Evolutionary conservation across 257 asterid species (phyloP).

Genomic region (Leonotis leonurus): DNA sequence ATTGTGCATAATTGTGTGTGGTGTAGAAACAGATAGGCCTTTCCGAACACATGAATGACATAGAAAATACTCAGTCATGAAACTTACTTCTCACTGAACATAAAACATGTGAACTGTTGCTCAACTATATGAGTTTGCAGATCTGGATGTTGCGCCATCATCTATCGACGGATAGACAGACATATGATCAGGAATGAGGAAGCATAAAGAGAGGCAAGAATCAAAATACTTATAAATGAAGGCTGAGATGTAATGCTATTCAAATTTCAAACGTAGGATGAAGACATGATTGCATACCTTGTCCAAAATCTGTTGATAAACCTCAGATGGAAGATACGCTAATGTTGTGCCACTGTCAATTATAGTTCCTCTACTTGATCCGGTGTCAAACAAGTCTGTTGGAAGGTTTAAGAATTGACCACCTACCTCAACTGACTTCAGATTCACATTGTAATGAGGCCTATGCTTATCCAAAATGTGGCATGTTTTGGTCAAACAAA

Average conservation of each 20-base stretch:
- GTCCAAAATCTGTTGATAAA: slow-evolving; percentile 44
- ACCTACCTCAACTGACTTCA: slow-evolving; percentile 75
- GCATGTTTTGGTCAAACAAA: neutral
- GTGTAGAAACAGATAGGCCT: neutral
- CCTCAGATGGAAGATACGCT: slow-evolving; percentile 81
- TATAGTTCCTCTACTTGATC: slow-evolving; percentile 49
- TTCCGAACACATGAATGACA: neutral
- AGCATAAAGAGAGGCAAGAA: neutral
- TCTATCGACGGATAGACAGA: slow-evolving; percentile 25
- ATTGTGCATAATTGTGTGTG: neutral
- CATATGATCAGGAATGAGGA: slow-evolving; percentile 4
- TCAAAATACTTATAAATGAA: neutral
- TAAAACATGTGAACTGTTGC: slow-evolving; percentile 58
- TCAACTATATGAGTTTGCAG: slow-evolving; percentile 46
- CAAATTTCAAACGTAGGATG: slow-evolving; percentile 4
- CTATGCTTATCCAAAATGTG: slow-evolving; percentile 29
- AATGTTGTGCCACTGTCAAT: slow-evolving; percentile 93
- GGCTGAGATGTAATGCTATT: slow-evolving; percentile 1
- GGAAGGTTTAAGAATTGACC: slow-evolving; percentile 58
- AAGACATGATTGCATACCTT: slow-evolving; percentile 30
- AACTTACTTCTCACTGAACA: slow-evolving; percentile 60
- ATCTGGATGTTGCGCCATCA: slow-evolving; percentile 56
- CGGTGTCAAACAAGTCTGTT: slow-evolving; percentile 36
- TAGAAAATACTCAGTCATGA: neutral
- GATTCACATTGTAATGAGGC: slow-evolving; percentile 67